Percentiles rank a stretch among this genome's conserved stretches.
phyloP scores from a whole-genome alignment of 2,329 filamentous ascomycete genomes.

The Grosmannia serpens region DNA sequence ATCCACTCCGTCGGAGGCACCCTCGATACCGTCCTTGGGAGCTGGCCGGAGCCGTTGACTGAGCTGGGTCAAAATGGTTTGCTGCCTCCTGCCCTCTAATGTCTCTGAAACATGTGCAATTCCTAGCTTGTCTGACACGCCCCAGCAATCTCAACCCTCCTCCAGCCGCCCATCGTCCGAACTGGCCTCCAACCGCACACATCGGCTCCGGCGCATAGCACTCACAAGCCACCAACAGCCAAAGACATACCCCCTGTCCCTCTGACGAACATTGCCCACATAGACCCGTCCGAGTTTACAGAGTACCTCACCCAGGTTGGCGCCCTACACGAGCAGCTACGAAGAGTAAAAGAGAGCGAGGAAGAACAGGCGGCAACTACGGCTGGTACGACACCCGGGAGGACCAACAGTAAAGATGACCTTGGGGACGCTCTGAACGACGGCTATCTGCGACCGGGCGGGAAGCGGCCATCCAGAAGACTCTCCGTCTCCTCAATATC shows the following conservation, averaged over 20 bases:
- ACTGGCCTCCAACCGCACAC: slow-evolving; percentile 77
- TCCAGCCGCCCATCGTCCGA: slow-evolving; percentile 80
- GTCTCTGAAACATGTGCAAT: not conserved
- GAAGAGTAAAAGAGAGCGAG: slow-evolving; percentile 67
- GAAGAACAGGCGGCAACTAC: slow-evolving; percentile 43
- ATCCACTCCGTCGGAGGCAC: slow-evolving; percentile 78
- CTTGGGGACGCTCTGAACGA: slow-evolving; percentile 27
- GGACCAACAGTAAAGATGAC: slow-evolving; percentile 31
- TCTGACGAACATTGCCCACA: slow-evolving; percentile 73
- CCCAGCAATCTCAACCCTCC: slow-evolving; percentile 79
- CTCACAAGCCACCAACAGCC: slow-evolving; percentile 72
- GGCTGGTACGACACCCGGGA: slow-evolving; percentile 18
- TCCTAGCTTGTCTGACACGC: not conserved
- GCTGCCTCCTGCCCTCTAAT: not conserved
- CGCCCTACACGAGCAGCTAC: slow-evolving; percentile 77
- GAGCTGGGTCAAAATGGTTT: slow-evolving; percentile 80
- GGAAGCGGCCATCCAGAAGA: slow-evolving; percentile 27
- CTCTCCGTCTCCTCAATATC: slow-evolving; percentile 36
- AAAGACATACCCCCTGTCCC: slow-evolving; percentile 89
- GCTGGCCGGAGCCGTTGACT: slow-evolving; percentile 42
- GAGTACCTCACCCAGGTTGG: slow-evolving; percentile 79
- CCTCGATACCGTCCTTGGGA: slow-evolving; percentile 56
- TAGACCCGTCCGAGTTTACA: slow-evolving; percentile 70
- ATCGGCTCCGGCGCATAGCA: slow-evolving; percentile 53
- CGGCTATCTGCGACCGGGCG: slow-evolving; percentile 34